phyloP scores from a whole-genome alignment of 148 eudicot genomes.

The Amaranthus cruentus region DNA sequence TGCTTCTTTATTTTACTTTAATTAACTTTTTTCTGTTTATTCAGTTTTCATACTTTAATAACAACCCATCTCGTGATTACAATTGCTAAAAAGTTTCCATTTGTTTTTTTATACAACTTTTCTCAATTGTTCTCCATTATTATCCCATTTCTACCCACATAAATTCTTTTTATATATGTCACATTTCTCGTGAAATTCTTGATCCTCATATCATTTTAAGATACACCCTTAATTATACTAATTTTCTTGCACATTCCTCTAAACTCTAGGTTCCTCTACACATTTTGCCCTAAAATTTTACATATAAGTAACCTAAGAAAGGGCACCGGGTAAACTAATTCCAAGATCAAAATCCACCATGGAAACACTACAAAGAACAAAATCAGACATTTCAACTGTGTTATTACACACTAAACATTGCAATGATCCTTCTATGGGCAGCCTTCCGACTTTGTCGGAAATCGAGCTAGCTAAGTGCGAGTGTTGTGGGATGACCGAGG shows the following conservation, averaged over 20 bases:
- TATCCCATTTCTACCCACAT: conserved; percentile 2
- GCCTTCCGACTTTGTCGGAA: conserved; percentile 36
- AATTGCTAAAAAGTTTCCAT: conserved; percentile 11
- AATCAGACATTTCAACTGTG: conserved; percentile 40
- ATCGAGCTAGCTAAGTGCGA: conserved; percentile 68
- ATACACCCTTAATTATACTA: not conserved
- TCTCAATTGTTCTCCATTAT: not conserved
- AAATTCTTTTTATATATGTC: not conserved
- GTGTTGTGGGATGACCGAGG: conserved; percentile 73
- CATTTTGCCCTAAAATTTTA: not conserved
- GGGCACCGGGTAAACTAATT: conserved; percentile 12
- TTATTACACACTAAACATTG: conserved; percentile 23
- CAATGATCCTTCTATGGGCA: not conserved
- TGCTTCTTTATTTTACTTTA: conserved; percentile 7
- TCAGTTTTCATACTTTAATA: not conserved
- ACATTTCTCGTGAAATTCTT: conserved; percentile 10
- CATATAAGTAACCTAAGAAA: not conserved
- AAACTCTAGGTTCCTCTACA: not conserved
- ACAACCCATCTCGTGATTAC: conserved; percentile 17
- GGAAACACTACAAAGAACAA: conserved; percentile 39
- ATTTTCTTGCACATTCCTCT: not conserved
- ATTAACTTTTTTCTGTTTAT: not conserved
- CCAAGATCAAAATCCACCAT: conserved; percentile 18
- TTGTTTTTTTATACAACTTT: not conserved
- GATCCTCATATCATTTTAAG: not conserved